Evolutionary conservation across 208 protist species (phyloP).

Genomic region (Leishmania aethiopica): DNA sequence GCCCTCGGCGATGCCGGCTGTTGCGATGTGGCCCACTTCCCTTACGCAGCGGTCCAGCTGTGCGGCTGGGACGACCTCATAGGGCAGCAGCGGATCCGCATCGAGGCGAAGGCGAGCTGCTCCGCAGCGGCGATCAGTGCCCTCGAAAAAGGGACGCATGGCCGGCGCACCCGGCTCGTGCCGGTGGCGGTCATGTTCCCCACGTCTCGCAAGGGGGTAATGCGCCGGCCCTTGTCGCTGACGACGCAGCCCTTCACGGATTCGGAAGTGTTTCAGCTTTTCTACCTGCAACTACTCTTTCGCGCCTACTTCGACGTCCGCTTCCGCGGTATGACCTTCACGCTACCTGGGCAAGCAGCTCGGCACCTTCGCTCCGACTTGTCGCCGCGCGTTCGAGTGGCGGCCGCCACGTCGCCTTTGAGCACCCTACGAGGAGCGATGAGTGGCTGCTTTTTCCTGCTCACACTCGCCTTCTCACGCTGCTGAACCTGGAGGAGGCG

Average conservation of each 20-base stretch:
- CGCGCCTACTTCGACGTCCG: slow-evolving; percentile 77
- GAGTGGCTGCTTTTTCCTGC: slow-evolving; percentile 69
- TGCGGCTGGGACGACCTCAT: slow-evolving; percentile 37
- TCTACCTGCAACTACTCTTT: slow-evolving; percentile 85
- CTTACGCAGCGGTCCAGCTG: slow-evolving; percentile 55
- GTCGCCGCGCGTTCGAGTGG: slow-evolving; percentile 44
- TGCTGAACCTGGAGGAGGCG: slow-evolving; percentile 63
- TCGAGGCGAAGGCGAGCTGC: slow-evolving; percentile 30
- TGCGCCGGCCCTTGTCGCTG: slow-evolving; percentile 36
- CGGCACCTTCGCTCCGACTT: slow-evolving; percentile 52
- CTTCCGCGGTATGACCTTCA: slow-evolving; percentile 46
- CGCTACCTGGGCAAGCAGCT: slow-evolving; percentile 10
- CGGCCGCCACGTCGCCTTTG: slow-evolving; percentile 52
- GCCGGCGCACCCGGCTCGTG: slow-evolving; percentile 15
- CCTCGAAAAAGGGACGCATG: slow-evolving; percentile 7
- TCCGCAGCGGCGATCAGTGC: slow-evolving; percentile 14
- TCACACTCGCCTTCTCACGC: slow-evolving; percentile 44
- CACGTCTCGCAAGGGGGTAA: slow-evolving; percentile 31
- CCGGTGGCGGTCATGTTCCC: slow-evolving; percentile 42
- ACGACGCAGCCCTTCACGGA: slow-evolving; percentile 73
- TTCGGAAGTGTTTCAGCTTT: slow-evolving; percentile 86
- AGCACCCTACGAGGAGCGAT: slow-evolving; percentile 44
- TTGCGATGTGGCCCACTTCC: slow-evolving; percentile 47
- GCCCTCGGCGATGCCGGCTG: slow-evolving; percentile 50
- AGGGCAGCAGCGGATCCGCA: slow-evolving; percentile 26